These are phyloP conservation scores for Sporothrix brunneoviolacea DNA, from an alignment of 2,329 filamentous ascomycete species.

Conservation along the genomic window DNA sequence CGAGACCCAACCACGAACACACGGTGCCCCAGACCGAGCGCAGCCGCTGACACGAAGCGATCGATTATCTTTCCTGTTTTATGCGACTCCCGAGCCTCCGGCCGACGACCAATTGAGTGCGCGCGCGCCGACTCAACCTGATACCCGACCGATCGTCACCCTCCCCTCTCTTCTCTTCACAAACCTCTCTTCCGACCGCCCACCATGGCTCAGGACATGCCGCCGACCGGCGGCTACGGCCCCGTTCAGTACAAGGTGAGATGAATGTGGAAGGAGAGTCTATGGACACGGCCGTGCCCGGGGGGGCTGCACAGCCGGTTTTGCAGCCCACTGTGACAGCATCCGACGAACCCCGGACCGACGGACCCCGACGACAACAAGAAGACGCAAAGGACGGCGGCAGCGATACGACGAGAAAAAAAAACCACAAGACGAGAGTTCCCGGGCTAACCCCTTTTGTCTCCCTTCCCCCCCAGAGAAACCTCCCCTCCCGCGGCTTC, in stretches of 20 bases:
- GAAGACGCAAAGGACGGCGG: no score
- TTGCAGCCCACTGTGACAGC: no score
- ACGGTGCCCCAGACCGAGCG: no score
- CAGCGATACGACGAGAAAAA: no score
- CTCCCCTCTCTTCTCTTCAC: background rate
- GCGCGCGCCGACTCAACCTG: background rate
- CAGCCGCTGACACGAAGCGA: no score
- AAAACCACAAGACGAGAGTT: no score
- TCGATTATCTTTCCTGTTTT: background rate
- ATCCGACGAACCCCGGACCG: no score
- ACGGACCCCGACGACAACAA: no score
- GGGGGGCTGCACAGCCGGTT: no score
- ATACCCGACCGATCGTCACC: background rate
- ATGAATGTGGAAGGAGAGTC: background rate
- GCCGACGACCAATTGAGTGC: constrained; percentile 1
- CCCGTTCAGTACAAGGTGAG: constrained; percentile 92
- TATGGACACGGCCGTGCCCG: no score
- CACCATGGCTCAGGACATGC: constrained; percentile 96
- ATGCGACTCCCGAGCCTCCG: background rate
- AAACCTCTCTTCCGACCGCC: constrained; percentile 19
- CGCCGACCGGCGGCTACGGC: constrained; percentile 87
- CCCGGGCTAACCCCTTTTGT: background rate
- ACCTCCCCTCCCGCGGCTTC: constrained; percentile 87
- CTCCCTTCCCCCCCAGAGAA: constrained; percentile 53
- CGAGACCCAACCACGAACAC: background rate